These are phyloP conservation scores for Solanum chilense DNA, from an alignment of 257 asterid genomes.

Conservation along the genomic window DNA sequence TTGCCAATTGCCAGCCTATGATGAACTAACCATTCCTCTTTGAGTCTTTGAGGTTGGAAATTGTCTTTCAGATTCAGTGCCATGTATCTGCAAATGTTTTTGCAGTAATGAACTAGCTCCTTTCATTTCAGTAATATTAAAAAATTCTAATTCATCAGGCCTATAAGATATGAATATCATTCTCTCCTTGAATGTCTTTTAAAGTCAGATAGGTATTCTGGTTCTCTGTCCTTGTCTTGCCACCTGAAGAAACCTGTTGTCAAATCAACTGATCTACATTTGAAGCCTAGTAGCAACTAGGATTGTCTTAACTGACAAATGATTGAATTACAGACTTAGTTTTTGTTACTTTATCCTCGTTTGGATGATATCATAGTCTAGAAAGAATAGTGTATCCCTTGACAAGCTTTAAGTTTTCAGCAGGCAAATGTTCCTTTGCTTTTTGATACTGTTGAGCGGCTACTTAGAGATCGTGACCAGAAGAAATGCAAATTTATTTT, in stretches of 20 bases:
- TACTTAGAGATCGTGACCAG: slow-evolving; percentile 30
- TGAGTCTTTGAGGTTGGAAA: not conserved
- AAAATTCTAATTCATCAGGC: not conserved
- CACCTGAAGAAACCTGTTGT: not conserved
- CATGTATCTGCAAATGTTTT: not conserved
- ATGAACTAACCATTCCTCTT: not conserved
- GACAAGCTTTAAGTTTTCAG: slow-evolving; percentile 68
- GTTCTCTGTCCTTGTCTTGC: not conserved
- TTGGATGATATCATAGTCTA: not conserved
- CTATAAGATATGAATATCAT: not conserved
- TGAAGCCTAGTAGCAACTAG: not conserved
- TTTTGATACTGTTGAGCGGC: slow-evolving; percentile 60
- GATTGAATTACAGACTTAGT: not conserved
- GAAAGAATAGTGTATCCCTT: slow-evolving; percentile 26
- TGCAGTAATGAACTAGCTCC: not conserved
- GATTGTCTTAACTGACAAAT: not conserved
- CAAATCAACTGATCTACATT: not conserved
- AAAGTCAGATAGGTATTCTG: not conserved
- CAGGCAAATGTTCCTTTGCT: slow-evolving; percentile 73
- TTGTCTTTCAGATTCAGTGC: not conserved
- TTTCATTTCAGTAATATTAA: not conserved
- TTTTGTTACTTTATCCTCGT: not conserved
- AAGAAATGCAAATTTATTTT: slow-evolving; percentile 59
- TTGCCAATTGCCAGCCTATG: not conserved
- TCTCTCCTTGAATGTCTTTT: not conserved